A percentile compares a stretch with the other conserved stretches of the same genome.
These are phyloP conservation scores for Astrothelium subdiscretum DNA, from an alignment of 495 filamentous ascomycete species.

Conservation along the genomic window DNA sequence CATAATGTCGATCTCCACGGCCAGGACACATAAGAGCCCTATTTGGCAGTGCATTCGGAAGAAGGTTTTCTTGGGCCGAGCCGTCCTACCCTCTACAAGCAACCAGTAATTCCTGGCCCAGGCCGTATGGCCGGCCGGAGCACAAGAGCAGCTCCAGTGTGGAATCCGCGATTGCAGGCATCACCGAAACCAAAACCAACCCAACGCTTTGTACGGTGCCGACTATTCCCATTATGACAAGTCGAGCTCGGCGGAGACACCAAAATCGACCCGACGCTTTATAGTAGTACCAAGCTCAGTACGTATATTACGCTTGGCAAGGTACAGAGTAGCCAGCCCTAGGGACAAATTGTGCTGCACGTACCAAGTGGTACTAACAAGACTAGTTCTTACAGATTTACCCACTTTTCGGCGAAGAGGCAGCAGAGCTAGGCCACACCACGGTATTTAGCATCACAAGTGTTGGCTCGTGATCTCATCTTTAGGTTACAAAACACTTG, in stretches of 20 bases:
- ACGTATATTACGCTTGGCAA: background rate
- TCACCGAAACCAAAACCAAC: background rate
- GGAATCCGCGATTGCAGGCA: background rate
- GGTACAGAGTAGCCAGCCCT: background rate
- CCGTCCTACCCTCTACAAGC: background rate
- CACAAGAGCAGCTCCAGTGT: background rate
- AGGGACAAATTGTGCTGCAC: background rate
- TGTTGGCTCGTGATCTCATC: background rate
- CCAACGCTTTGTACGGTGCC: background rate
- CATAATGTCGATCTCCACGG: background rate
- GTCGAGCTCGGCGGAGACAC: background rate
- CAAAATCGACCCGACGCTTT: background rate
- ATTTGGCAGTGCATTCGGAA: background rate
- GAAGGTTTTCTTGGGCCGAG: background rate
- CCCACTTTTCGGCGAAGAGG: background rate
- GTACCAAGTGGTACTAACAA: background rate
- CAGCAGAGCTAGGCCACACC: background rate
- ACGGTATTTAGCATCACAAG: background rate
- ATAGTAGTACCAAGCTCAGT: slow-evolving; percentile 1
- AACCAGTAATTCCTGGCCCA: background rate
- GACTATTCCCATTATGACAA: background rate
- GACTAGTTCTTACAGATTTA: background rate
- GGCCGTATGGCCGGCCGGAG: background rate
- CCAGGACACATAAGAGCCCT: background rate
- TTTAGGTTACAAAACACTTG: background rate